Base-by-base conservation (phyloP, 2,329 filamentous ascomycete species). In the Hypoxylon sp. region DNA sequence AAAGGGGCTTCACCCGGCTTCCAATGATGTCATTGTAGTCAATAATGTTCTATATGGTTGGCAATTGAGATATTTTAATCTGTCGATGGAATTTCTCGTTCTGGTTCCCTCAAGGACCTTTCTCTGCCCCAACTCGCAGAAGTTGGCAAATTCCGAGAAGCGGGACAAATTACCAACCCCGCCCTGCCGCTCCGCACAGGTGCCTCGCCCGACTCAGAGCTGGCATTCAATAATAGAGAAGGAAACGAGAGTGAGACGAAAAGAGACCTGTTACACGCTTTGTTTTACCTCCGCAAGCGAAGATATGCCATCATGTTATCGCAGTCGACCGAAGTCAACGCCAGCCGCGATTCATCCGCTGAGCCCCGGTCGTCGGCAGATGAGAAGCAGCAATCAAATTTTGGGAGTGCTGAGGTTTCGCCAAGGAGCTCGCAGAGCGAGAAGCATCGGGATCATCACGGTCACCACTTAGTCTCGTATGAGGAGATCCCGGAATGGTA, bases 401-500 rank as follows among this genome's bases (percentile, higher is more conserved):
- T 61, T 13, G 24, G 42, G 17, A 48, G 39, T 61, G 19, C 51
- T 55, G 53, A 70, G 39, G 48, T 53, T 50, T 44, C 59, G 51
- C 60, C 66, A 44, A 59, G 59, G 51, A 50, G 59, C 24, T 57
- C 46, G 31, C 44, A 57, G 37, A 53, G 53, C 53, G 53, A 59
- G 52, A 22, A 52, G 58, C 31, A 57, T 26, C 46, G 71, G 48
- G 61, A 52, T 14, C 58, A 11, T 59, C 60, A 22, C 29, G 33
- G n/a, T 9, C 59, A 39, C 48, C 10, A 22, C 26, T 66, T 65
- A 31, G 48, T 75, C 48, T 67, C 71, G 4, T 76, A 69, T 50
- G 69, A 74, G 22, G 75, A 77, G 26, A 73, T 77, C n/a, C 73
- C 75, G 3, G 55, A 57, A 35, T 78, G 75, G 76, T 74, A 76